Base-by-base conservation (phyloP, 176 grass and related monocot genomes). In the Eleusine coracana region DNA sequence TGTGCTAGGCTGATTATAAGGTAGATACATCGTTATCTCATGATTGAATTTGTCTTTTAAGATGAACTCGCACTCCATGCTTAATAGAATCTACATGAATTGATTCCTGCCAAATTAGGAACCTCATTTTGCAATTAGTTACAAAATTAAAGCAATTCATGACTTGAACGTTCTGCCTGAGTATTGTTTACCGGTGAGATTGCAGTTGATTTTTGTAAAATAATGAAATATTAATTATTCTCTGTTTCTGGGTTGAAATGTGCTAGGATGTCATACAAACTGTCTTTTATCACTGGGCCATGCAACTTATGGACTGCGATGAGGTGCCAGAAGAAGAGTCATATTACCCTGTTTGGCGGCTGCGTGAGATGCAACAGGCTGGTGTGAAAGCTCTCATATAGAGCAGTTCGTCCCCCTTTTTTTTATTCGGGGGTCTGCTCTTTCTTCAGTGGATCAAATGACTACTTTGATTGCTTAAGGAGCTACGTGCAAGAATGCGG, bases 381-480 rank as follows among this genome's bases (percentile, higher is more conserved):
- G 93, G 91, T 46, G 56, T 96, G 39, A 92, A 90, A 85, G 82
- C 93, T 75, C 96, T 98, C 50, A 98, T 98, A 87, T 98, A 98
- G 85, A 85, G 9, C 46, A 82, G 66, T 18, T 23, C 34, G 31
- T 34, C 31, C 31, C 31, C 31, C n/a, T n/a, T 34, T 34, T 34
- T 12, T 63, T 58, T 28, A 1, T 34, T 34, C 31, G 31, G 31
- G 31, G 11, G 38, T 23, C 14, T 20, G 59, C 31, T 34, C 31
- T 34, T 68, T 38, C 15, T 71, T 82, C 36, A 34, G 29, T 10
- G 3, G 49, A 82, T 50, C 38, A 49, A 6, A 62, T 55, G 34
- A 68, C 18, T 20, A 11, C 74, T 10, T n/a, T n/a, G n/a, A 31
- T 66, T 46, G 46, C 67, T 56, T 56, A n/a, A 67, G 36, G 70